phyloP scores from a whole-genome alignment of 441 rosid genomes.

The Mallotus japonicus region DNA sequence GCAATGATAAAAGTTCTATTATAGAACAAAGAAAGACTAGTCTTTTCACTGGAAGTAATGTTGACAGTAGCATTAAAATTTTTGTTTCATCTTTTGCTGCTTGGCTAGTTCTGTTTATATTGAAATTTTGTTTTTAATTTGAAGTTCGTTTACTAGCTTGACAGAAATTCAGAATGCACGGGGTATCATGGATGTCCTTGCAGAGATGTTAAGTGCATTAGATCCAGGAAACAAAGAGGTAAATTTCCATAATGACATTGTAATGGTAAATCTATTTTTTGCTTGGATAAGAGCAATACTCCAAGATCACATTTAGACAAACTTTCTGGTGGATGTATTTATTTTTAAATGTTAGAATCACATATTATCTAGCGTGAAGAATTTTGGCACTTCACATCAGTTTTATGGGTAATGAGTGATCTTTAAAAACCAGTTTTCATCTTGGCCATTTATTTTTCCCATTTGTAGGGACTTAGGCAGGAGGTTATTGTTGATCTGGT shows the following conservation, averaged over 20 bases:
- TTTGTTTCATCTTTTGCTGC: constrained; percentile 8
- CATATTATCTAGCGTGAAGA: neutral
- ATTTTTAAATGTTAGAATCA: neutral
- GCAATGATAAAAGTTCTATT: neutral
- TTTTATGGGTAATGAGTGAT: neutral
- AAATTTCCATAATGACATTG: constrained; percentile 12
- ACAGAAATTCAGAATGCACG: constrained; percentile 98
- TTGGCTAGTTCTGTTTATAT: constrained; percentile 2
- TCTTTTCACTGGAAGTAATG: neutral
- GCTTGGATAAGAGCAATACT: constrained; percentile 10
- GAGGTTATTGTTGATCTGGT: constrained; percentile 96
- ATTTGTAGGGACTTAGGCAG: constrained; percentile 83
- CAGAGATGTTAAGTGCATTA: constrained; percentile 95
- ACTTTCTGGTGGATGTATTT: neutral
- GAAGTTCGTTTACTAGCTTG: constrained; percentile 55
- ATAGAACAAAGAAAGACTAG: neutral
- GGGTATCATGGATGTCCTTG: constrained; percentile 94
- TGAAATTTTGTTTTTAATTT: constrained; percentile 24
- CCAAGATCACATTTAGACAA: constrained; percentile 1
- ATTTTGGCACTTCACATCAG: neutral
- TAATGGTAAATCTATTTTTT: neutral
- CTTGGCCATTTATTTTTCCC: constrained; percentile 16
- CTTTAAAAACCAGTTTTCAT: neutral
- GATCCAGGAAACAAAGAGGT: constrained; percentile 95
- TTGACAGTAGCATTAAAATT: constrained; percentile 10